phyloP scores from a whole-genome alignment of 2,329 filamentous ascomycete species.

The Trichoderma brevicompactum region DNA sequence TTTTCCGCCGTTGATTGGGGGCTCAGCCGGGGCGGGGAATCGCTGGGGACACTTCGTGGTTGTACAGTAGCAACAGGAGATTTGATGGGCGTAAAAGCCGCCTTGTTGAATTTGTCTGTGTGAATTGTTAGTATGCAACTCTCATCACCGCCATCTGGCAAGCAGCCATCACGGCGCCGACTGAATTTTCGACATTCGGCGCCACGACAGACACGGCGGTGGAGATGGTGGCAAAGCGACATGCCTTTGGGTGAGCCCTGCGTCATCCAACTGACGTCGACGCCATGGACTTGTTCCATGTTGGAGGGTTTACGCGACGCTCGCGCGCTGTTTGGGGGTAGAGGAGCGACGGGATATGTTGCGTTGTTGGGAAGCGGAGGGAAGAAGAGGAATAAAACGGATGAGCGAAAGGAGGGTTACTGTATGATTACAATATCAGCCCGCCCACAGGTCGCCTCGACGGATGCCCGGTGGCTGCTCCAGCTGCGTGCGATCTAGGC shows the following conservation, averaged over 20 bases:
- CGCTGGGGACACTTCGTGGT: slow-evolving; percentile 41
- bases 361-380: not conserved
- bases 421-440: slow-evolving; percentile 22
- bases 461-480: slow-evolving; percentile 17
- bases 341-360: not conserved
- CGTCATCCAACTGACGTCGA: slow-evolving; percentile 89
- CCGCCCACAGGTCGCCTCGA: slow-evolving; percentile 4
- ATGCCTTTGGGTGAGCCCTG: slow-evolving; percentile 82
- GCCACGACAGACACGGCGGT: slow-evolving; percentile 7
- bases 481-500: slow-evolving; percentile 27
- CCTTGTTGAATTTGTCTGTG: slow-evolving; percentile 41
- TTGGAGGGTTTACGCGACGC: slow-evolving; percentile 35
- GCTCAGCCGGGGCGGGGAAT: slow-evolving; percentile 36
- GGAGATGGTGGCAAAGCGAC: slow-evolving; percentile 36
- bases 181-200: slow-evolving; percentile 10
- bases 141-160: not conserved
- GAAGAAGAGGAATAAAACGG: not conserved
- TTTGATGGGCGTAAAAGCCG: slow-evolving; percentile 37
- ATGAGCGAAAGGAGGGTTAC: slow-evolving; percentile 22
- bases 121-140: slow-evolving; percentile 6
- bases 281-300: slow-evolving; percentile 81
- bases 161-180: not conserved
- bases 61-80: slow-evolving; percentile 37
- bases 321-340: slow-evolving; percentile 4
- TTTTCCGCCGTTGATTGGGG: slow-evolving; percentile 36